Evolutionary conservation across 257 asterid genomes (phyloP), one percentile per base, ranked within the genome.

Genomic region (Penstemon davidsonii): DNA sequence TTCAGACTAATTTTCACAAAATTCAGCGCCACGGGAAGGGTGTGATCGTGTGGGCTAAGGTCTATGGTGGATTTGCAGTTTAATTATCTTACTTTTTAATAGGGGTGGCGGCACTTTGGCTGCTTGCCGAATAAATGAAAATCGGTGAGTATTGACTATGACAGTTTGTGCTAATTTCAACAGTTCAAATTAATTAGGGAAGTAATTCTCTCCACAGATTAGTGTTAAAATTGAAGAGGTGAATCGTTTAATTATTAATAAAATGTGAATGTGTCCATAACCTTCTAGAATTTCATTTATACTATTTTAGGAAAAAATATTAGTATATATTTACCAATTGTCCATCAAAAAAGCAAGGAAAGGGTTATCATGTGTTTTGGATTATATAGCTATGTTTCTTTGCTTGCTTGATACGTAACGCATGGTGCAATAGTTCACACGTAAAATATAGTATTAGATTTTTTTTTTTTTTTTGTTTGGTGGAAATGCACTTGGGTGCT

Each of bases 21-120:
- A 25, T 25, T 25, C 1, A 72, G 81, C 83, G 86, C 71, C 86
- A 75, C 81, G 81, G 71, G 81, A 73, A 81, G 80, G 79, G 54
- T 71, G 81, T 77, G 82, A 71, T 77, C 73, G 7, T 66, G 77
- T 81, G 76, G 37, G 71, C 62, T 68, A 60, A 47, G 82, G 82
- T 77, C 79, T 79, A 80, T 64, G 74, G 63, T 58, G 42, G 39
- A 61, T 51, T 52, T 25, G 33, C 33, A 19, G 6, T 40, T n/a
- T n/a, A n/a, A n/a, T 52, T 72, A 64, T 75, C 5, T n/a, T 25
- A 25, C 33, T 25, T 25, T 25, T 25, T 25, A 25, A 25, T 25
- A 25, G 67, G 18, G 71, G 47, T 19, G 62, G 54, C 72, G 62
- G 54, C 72, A 67, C 15, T 62, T 57, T 62, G 41, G 0, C 1